Conservation (phyloP, 495 filamentous ascomycete species). For the Podospora pseudoanserina region DNA sequence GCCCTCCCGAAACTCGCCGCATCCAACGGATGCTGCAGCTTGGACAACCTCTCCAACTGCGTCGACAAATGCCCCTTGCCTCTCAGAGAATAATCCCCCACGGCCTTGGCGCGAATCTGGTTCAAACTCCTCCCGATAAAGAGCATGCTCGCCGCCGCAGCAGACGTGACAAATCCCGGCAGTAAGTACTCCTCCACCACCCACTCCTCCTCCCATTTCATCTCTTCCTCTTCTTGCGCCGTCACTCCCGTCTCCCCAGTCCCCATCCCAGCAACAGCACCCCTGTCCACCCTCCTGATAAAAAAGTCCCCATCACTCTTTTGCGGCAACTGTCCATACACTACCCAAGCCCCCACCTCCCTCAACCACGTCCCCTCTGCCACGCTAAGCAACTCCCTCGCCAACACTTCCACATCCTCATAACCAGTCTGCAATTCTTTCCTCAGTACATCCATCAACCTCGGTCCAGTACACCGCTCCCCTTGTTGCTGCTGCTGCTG, state of each 20-base stretch:
- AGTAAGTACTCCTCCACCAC: conserved; percentile 47
- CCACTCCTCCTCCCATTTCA: conserved; percentile 22
- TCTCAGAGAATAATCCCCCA: conserved; percentile 44
- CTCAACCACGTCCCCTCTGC: conserved; percentile 91
- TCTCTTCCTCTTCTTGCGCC: neutral
- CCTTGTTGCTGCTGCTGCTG: conserved; percentile 20
- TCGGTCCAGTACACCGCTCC: conserved; percentile 49
- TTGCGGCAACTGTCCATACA: conserved; percentile 76
- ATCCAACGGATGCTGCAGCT: conserved; percentile 68
- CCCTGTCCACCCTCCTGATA: conserved; percentile 47
- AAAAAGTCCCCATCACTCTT: conserved; percentile 82
- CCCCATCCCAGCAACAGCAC: neutral
- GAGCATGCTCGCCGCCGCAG: conserved; percentile 76
- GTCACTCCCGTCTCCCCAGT: neutral
- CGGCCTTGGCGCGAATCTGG: conserved; percentile 62
- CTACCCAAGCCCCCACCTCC: conserved; percentile 80
- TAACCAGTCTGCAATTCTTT: conserved; percentile 82
- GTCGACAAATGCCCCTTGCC: conserved; percentile 50
- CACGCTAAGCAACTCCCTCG: conserved; percentile 62
- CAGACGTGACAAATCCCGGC: conserved; percentile 71
- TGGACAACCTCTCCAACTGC: conserved; percentile 70
- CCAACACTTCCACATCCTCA: conserved; percentile 72
- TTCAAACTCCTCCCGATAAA: conserved; percentile 90
- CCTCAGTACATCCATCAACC: conserved; percentile 72
- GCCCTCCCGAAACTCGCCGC: conserved; percentile 63